Percentiles rank a stretch among this genome's conserved stretches.
phyloP scores from a whole-genome alignment of 371 early-diverging fungal species.

The Fennellomyces sp. region DNA sequence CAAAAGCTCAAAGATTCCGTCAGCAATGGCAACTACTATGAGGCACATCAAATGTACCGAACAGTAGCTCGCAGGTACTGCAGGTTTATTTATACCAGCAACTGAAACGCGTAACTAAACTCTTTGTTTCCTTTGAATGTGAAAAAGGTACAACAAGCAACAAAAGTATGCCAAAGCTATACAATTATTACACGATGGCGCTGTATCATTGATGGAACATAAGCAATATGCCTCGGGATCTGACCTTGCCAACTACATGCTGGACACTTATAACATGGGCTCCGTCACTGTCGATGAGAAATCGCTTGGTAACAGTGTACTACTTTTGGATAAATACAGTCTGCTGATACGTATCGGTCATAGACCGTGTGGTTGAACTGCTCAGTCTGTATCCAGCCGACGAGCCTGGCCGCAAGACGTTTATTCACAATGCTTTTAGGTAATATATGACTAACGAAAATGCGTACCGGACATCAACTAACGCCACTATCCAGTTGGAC shows the following conservation, averaged over 20 bases:
- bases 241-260: slow-evolving; percentile 81
- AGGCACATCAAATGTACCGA: slow-evolving; percentile 92
- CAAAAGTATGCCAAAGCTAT: slow-evolving; percentile 79
- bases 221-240: slow-evolving; percentile 84
- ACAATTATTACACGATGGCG: slow-evolving; percentile 78
- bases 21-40: slow-evolving; percentile 87
- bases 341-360: neutral
- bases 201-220: slow-evolving; percentile 74
- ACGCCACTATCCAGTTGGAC: slow-evolving; percentile 67
- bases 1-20: slow-evolving; percentile 70
- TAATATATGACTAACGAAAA: slow-evolving; percentile 20
- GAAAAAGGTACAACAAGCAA: slow-evolving; percentile 84
- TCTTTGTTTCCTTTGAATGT: neutral
- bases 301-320: slow-evolving; percentile 61
- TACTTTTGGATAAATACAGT: slow-evolving; percentile 9
- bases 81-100: neutral
- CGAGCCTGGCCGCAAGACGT: slow-evolving; percentile 48
- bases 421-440: slow-evolving; percentile 50
- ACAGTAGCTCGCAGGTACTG: slow-evolving; percentile 84
- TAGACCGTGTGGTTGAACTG: slow-evolving; percentile 64
- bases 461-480: neutral
- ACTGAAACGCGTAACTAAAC: too few relatives aligned
- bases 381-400: slow-evolving; percentile 43
- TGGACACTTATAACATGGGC: slow-evolving; percentile 78
- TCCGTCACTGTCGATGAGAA: slow-evolving; percentile 72